Evolutionary conservation across 352 stramenopile genomes (phyloP), one percentile per base, ranked within the genome.

Genomic region (Phytophthora citricola): DNA sequence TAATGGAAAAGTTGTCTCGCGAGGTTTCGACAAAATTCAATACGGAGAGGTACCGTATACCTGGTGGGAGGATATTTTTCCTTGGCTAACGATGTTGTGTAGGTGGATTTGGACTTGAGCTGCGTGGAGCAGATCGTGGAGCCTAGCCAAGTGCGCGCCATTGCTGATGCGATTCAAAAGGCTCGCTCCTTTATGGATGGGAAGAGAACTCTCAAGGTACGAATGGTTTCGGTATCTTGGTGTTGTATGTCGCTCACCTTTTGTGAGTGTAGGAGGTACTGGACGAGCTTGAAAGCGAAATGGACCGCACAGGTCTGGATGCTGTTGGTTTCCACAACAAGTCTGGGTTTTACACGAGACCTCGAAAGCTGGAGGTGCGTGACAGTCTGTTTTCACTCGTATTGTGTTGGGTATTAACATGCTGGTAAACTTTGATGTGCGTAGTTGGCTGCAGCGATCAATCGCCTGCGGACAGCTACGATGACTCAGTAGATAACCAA

Each of bases 61-160:
- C 41, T 48, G 12, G 9, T 27, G 8, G 10, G 27, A 4, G n/a
- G 24, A 39, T 22, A 5, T 20, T 26, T 50, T 22, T 34, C 31
- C 3, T 36, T 51, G 32, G 43, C 43, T 60, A 9, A 68, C 24
- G 8, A 45, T 63, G 5, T 49, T 9, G 47, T 68, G 27, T 44
- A 92, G 82, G 69, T 91, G 38, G 89, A 97, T 65, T 78, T 97
- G 57, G 82, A 98, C 56, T 63, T 98, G 60, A 65, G 70, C 6
- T 89, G 77, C 0, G 78, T 98, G 2, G 90, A 97, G 44, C 92
- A 98, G 66, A 85, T 98, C 31, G 91, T 97, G 3, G 92, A 98
- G 60, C 61, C 81, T 1, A 94, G 88, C 36, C 92, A 98, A 85
- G 85, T 94, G 20, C 85, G 87, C 4, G 79, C 87, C 2, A 96